Evolutionary conservation across 1,139 yeast genomes (phyloP), one percentile per base, ranked within the genome.

Genomic region (Lodderomyces jiufengensis): DNA sequence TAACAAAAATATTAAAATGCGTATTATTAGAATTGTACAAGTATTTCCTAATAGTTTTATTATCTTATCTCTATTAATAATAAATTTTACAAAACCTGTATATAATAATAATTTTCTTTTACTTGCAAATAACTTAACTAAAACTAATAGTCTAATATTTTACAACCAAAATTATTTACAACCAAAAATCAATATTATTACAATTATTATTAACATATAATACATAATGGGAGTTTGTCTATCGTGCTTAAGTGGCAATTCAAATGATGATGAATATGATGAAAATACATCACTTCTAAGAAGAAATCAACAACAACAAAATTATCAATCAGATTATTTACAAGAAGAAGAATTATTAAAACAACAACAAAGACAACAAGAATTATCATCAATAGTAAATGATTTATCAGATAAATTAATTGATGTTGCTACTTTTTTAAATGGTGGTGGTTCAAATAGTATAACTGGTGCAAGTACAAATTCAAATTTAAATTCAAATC

Each of bases 211-310:
- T n/a, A n/a, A n/a, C n/a, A n/a, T n/a, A n/a, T n/a, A n/a, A n/a
- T n/a, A n/a, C n/a, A n/a, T 24, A 27, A 69, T 73, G 78, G 79
- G 78, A 30, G 43, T 57, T 32, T 73, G 78, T 48, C 56, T 72
- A 34, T 73, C 78, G n/a, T 73, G 78, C 44, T 52, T 73, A 21
- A 50, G 60, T 27, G 59, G 61, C 5, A 45, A 40, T 27, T 54
- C 49, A n/a, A 63, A 55, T 14, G 66, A 66, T 28, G 76, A 70
- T 9, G 73, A 66, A 9, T 46, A 48, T 39, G 61, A 64, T 40
- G 75, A 69, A 41, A 52, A 61, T 15, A 45, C 68, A 0, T 67
- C 74, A 4, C 51, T 70, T 13, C 51, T 70, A 25, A 50, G 59
- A 16, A 27, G 45, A 31, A 38, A 34, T 27, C 43, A 56, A 51